Base-by-base conservation (phyloP, 225 moss, liverwort and hornwort species). In the Asterella californica region DNA sequence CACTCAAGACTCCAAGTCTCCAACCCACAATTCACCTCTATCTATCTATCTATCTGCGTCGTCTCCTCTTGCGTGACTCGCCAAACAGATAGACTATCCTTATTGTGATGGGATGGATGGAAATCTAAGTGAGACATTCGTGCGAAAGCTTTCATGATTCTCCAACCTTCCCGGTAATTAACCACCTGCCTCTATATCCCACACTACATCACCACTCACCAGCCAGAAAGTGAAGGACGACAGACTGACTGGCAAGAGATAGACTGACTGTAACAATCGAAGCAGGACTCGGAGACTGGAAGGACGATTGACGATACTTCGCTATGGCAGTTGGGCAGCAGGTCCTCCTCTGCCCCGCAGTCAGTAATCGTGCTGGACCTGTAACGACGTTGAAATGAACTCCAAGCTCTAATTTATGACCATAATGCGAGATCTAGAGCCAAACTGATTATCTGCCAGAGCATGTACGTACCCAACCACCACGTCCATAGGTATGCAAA, bases 61-160 rank as follows among this genome's bases (percentile, higher is more conserved):
- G 27, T 8, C 5, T n/a, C 24, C 9, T 6, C 64, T 30, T 29
- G 30, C 64, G n/a, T 64, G n/a, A n/a, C n/a, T n/a, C 29, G 64
- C 64, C 64, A 29, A 0, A 29, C 12, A n/a, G 29, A 64, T 42
- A 3, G 42, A 42, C 7, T 7, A 7, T 42, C 42, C 42, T 42
- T n/a, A n/a, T n/a, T n/a, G n/a, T n/a, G n/a, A 42, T 42, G n/a
- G 54, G 18, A 10, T 21, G 57, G 17, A 27, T 61, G 61, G n/a
- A 61, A 27, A 61, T 61, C 61, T 27, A 61, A 61, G 61, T 27
- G n/a, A 61, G n/a, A 61, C 61, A n/a, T 61, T 61, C 61, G 61
- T 61, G 61, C 61, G 61, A 61, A 27, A n/a, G 6, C 61, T 27
- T 61, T 61, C 61, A 61, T 61, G 25, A 61, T 21, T 57, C 24